Evolutionary conservation across 768 basidiomycete species (phyloP).

Genomic region (Hydnomerulius pinastri): DNA sequence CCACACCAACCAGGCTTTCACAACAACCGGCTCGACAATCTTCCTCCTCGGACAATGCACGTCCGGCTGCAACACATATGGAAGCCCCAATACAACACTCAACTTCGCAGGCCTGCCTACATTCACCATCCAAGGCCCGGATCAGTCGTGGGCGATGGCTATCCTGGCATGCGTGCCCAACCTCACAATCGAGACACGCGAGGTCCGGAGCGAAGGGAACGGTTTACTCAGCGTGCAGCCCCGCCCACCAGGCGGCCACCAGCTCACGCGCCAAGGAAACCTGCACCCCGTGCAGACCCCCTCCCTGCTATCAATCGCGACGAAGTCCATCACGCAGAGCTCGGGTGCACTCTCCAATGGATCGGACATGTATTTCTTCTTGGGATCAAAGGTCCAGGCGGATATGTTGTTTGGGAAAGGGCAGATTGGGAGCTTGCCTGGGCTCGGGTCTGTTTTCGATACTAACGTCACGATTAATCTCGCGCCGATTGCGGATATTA

Average conservation of each 20-base stretch:
- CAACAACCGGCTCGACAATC: constrained; percentile 24
- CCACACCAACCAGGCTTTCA: constrained; percentile 17
- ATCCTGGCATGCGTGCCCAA: constrained; percentile 25
- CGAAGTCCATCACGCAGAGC: constrained; percentile 4
- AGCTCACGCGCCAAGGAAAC: constrained; percentile 23
- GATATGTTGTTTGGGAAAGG: constrained; percentile 22
- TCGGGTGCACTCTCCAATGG: constrained; percentile 2
- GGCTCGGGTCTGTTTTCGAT: background rate
- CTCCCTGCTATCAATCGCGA: constrained; percentile 24
- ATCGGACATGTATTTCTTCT: background rate
- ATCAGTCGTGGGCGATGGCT: constrained; percentile 24
- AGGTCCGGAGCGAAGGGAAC: constrained; percentile 22
- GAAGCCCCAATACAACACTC: background rate
- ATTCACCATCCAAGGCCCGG: constrained; percentile 11
- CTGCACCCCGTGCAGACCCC: constrained; percentile 24
- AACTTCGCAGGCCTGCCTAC: constrained; percentile 15
- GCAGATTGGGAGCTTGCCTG: constrained; percentile 14
- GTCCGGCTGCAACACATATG: constrained; percentile 11
- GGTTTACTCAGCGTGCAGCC: constrained; percentile 22
- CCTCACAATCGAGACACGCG: constrained; percentile 27
- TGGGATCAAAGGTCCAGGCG: constrained; percentile 21
- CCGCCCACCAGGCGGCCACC: constrained; percentile 1
- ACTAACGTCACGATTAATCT: constrained; percentile 2
- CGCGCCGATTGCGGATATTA: constrained; percentile 14
- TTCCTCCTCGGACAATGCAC: constrained; percentile 23